Conservation (phyloP, 1,284 basidiomycete species). For the Rhizoctonia solani region DNA sequence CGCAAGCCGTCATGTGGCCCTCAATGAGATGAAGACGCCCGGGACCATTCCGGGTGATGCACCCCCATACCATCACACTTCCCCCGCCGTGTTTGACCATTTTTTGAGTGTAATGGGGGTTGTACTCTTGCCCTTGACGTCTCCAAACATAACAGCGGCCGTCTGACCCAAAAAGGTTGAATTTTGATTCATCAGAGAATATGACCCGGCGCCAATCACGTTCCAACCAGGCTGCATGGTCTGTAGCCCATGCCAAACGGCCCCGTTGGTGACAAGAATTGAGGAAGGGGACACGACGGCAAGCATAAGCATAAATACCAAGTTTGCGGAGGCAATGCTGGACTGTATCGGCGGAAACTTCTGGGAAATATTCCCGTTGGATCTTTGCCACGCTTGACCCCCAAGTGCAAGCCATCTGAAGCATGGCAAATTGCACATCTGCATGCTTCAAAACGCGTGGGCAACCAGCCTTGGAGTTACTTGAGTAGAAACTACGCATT, state of each 20-base stretch:
- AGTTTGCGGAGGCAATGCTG: neutral
- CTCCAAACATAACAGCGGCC: constrained; percentile 41
- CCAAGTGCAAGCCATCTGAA: neutral
- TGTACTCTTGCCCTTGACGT: constrained; percentile 38
- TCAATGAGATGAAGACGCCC: constrained; percentile 42
- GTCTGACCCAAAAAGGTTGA: constrained; percentile 43
- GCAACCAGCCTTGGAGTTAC: neutral
- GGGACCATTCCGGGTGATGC: constrained; percentile 41
- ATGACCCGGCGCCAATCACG: constrained; percentile 38
- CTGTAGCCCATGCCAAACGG: constrained; percentile 6
- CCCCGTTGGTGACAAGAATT: neutral
- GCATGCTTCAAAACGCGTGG: neutral
- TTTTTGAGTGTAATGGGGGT: constrained; percentile 37
- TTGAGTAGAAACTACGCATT: neutral
- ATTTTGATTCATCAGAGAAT: constrained; percentile 42
- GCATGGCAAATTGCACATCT: constrained; percentile 1
- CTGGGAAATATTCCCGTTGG: constrained; percentile 2
- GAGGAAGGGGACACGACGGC: neutral
- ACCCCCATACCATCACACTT: constrained; percentile 40
- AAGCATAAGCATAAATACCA: constrained; percentile 1
- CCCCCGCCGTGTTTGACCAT: constrained; percentile 44
- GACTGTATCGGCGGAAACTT: neutral
- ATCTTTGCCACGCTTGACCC: neutral
- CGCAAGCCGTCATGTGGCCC: constrained; percentile 41
- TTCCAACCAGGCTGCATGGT: neutral